Conservation (phyloP, 805 yeast species). For the Hemisphaericaspora nanyangensis region DNA sequence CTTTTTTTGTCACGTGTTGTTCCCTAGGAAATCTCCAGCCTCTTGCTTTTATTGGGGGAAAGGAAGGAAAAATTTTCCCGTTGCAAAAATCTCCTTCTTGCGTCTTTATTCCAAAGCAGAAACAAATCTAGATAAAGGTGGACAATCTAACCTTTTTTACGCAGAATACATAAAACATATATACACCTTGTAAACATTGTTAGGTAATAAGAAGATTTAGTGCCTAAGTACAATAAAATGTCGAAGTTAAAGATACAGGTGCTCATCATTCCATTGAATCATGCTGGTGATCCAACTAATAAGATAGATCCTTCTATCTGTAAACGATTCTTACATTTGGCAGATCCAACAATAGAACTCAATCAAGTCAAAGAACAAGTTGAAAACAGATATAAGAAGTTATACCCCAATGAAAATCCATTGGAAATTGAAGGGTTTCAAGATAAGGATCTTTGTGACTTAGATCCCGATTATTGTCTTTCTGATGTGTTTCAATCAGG, state of each 20-base stretch:
- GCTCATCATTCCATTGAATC: conserved; percentile 27
- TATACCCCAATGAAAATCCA: conserved; percentile 62
- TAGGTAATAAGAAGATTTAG: too few relatives aligned
- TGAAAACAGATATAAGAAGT: conserved; percentile 48
- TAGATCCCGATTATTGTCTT: conserved; percentile 72
- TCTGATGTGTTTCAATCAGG: conserved; percentile 55
- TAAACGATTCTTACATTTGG: conserved; percentile 62
- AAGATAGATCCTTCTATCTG: conserved; percentile 20
- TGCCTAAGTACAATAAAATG: conserved; percentile 8
- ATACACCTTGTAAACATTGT: too few relatives aligned
- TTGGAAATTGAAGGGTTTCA: conserved; percentile 60
- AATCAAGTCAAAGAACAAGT: conserved; percentile 52
- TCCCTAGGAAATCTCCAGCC: too few relatives aligned
- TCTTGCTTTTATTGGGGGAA: too few relatives aligned
- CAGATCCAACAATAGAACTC: conserved; percentile 45
- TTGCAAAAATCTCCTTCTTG: too few relatives aligned
- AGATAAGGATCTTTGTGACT: conserved; percentile 64
- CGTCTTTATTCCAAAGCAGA: too few relatives aligned
- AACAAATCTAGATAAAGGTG: too few relatives aligned
- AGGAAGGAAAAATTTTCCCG: too few relatives aligned
- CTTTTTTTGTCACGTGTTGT: too few relatives aligned
- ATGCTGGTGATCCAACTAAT: conserved; percentile 16
- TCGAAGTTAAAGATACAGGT: conserved; percentile 33
- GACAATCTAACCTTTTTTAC: too few relatives aligned
- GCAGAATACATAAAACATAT: too few relatives aligned